phyloP scores from a whole-genome alignment of 139 green algal genomes.

The Edaphochlamys debaryana region DNA sequence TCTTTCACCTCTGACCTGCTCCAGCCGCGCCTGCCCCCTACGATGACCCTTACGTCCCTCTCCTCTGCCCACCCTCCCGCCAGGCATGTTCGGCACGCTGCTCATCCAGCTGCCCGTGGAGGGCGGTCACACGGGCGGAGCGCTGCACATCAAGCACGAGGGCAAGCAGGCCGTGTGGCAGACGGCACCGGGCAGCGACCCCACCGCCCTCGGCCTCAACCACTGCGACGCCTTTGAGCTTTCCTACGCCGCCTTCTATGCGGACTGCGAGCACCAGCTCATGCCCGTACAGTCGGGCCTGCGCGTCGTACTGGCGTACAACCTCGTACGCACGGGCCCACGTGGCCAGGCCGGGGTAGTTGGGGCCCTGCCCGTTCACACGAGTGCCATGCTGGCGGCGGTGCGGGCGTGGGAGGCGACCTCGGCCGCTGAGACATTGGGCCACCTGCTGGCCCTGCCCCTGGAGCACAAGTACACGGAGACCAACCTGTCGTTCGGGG shows the following conservation, averaged over 20 bases:
- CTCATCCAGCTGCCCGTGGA: constrained; percentile 43
- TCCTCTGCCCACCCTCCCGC: too few species aligned
- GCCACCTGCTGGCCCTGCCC: background rate
- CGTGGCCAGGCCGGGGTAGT: background rate
- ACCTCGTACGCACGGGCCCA: background rate
- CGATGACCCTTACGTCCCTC: too few species aligned
- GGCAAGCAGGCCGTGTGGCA: background rate
- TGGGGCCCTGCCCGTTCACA: background rate
- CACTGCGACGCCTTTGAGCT: too few species aligned
- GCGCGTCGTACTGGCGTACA: constrained; percentile 38
- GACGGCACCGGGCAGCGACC: background rate
- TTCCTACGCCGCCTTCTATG: constrained; percentile 34
- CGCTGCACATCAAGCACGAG: constrained; percentile 3
- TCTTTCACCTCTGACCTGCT: too few species aligned
- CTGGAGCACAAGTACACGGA: constrained; percentile 13
- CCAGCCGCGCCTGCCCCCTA: too few species aligned
- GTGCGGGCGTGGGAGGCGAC: background rate
- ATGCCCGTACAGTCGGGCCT: background rate
- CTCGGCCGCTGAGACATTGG: background rate
- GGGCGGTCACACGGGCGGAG: constrained; percentile 17
- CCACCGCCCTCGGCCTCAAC: too few species aligned
- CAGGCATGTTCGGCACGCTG: constrained; percentile 34
- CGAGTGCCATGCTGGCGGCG: background rate
- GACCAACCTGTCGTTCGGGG: constrained; percentile 6
- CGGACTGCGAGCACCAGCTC: constrained; percentile 44